Evolutionary conservation across 2,329 filamentous ascomycete genomes (phyloP).

Genomic region (Colletotrichum echinochloae): DNA sequence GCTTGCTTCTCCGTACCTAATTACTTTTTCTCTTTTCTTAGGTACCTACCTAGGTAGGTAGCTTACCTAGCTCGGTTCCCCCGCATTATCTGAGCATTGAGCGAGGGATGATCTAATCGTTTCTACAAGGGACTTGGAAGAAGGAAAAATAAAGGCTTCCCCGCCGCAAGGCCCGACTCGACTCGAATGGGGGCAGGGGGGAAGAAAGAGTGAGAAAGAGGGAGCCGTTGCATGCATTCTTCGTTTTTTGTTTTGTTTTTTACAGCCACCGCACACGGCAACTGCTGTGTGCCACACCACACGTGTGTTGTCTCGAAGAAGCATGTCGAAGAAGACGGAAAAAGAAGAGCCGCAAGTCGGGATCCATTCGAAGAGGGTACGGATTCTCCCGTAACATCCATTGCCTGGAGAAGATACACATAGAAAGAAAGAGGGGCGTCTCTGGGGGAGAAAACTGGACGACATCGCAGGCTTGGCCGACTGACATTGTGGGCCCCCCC

Average conservation of each 20-base stretch:
- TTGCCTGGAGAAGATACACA: no score
- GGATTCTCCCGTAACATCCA: neutral
- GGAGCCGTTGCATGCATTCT: neutral
- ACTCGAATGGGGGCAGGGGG: neutral
- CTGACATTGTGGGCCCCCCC: constrained; percentile 7
- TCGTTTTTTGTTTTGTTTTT: neutral
- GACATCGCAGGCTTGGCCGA: constrained; percentile 21
- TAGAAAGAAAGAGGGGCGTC: constrained; percentile 24
- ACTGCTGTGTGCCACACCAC: neutral
- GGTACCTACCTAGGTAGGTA: neutral
- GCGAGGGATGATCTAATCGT: constrained; percentile 20
- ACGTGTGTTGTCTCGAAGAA: constrained; percentile 6
- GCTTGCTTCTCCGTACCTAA: constrained; percentile 11
- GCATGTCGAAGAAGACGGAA: constrained; percentile 12
- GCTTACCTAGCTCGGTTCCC: constrained; percentile 8
- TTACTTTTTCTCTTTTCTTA: neutral
- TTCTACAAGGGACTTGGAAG: neutral
- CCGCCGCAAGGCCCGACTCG: neutral
- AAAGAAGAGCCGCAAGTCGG: constrained; percentile 8
- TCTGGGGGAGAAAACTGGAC: constrained; percentile 19
- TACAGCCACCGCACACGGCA: neutral
- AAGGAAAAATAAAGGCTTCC: neutral
- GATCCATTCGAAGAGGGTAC: neutral
- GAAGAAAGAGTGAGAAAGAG: neutral
- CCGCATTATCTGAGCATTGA: constrained; percentile 29